phyloP scores from a whole-genome alignment of 306 rosid species.

The Inga laurina region DNA sequence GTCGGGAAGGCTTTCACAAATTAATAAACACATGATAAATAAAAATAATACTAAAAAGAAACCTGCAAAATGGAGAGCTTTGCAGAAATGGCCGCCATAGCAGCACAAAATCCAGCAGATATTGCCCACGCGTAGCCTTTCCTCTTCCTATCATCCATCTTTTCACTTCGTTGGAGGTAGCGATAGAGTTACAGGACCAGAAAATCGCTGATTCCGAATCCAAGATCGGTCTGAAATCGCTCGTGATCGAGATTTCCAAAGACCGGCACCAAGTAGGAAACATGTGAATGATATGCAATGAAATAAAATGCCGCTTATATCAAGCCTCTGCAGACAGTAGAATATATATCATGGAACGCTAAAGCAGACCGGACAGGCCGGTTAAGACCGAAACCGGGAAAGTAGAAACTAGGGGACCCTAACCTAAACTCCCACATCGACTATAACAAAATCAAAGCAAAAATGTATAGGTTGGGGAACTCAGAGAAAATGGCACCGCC shows the following conservation, averaged over 20 bases:
- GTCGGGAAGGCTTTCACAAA: neutral
- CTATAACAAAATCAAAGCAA: neutral
- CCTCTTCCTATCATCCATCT: slow-evolving; percentile 4
- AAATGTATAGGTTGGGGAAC: too few species aligned
- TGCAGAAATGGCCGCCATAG: slow-evolving; percentile 64
- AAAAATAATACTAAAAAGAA: neutral
- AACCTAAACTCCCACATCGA: neutral
- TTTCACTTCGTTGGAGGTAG: neutral
- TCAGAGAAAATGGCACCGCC: too few species aligned
- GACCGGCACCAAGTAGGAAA: neutral
- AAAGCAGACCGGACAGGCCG: too few species aligned
- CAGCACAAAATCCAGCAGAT: slow-evolving; percentile 62
- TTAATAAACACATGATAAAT: neutral
- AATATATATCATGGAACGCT: too few species aligned
- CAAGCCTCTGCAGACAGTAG: too few species aligned
- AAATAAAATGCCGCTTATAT: neutral
- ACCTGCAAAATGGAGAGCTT: slow-evolving; percentile 57
- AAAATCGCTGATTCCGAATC: neutral
- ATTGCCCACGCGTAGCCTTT: slow-evolving; percentile 62
- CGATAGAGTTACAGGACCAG: neutral
- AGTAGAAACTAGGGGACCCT: too few species aligned
- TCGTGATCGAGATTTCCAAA: neutral
- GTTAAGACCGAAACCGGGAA: too few species aligned
- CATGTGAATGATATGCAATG: neutral
- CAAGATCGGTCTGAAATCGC: neutral